Evolutionary conservation across 805 yeast genomes (phyloP).

Genomic region (Saturnispora quitensis): DNA sequence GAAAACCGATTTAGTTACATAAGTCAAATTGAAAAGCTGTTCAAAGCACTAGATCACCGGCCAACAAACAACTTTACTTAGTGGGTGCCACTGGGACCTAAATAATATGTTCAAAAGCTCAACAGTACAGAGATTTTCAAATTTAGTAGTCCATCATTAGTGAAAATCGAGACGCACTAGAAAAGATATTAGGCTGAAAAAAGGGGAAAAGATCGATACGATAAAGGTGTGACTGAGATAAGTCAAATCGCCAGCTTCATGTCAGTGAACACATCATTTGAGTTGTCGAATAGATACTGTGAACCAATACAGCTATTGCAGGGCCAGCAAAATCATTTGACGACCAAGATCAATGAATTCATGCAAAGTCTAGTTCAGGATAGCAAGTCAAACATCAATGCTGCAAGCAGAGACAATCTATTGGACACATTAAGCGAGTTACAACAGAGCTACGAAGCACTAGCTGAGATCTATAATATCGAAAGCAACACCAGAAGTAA

Average conservation of each 20-base stretch:
- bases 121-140: background rate
- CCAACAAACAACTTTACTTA: no score
- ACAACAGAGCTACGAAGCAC: slow-evolving; percentile 35
- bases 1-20: no score
- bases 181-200: background rate
- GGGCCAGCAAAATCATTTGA: background rate
- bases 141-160: background rate
- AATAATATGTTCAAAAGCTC: no score
- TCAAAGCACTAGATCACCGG: no score
- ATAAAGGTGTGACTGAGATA: background rate
- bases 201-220: background rate
- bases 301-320: background rate
- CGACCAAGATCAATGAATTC: background rate
- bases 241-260: background rate
- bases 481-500: slow-evolving; percentile 21
- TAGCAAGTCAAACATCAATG: background rate
- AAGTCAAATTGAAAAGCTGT: no score
- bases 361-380: background rate
- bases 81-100: no score
- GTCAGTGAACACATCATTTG: background rate
- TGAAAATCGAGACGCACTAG: background rate
- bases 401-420: background rate
- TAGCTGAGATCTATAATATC: slow-evolving; percentile 36
- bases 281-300: background rate
- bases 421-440: slow-evolving; percentile 23